Evolutionary conservation across 2,329 filamentous ascomycete genomes (phyloP).

Genomic region (Aspergillus glaucus): DNA sequence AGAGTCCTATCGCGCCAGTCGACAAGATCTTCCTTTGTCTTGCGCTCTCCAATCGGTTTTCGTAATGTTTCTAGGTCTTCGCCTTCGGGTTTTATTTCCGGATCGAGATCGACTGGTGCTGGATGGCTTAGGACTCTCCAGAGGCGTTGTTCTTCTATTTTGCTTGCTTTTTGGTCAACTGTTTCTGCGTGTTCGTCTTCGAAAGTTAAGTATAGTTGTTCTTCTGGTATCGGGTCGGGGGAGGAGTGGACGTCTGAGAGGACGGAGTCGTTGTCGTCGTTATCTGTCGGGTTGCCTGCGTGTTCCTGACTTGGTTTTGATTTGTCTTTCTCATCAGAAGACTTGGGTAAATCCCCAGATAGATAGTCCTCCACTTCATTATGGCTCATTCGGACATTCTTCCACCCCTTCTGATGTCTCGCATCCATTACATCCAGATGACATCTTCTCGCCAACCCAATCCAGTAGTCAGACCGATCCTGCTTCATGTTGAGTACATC

Average conservation of each 20-base stretch:
- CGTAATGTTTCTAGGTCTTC: slow-evolving; percentile 4
- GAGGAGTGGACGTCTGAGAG: neutral
- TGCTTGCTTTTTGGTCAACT: slow-evolving; percentile 42
- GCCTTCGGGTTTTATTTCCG: slow-evolving; percentile 18
- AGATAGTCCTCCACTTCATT: slow-evolving; percentile 40
- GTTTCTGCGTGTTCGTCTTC: slow-evolving; percentile 43
- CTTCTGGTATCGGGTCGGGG: slow-evolving; percentile 1
- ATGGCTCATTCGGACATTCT: slow-evolving; percentile 27
- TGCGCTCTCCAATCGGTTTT: slow-evolving; percentile 24
- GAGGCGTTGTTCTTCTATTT: slow-evolving; percentile 41
- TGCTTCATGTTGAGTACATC: slow-evolving; percentile 48
- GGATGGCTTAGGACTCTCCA: slow-evolving; percentile 36
- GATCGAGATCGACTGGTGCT: slow-evolving; percentile 9
- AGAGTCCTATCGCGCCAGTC: slow-evolving; percentile 45
- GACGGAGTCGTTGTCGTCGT: slow-evolving; percentile 7
- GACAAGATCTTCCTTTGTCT: slow-evolving; percentile 29
- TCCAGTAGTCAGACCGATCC: slow-evolving; percentile 47
- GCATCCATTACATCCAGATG: slow-evolving; percentile 45
- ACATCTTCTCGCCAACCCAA: slow-evolving; percentile 46
- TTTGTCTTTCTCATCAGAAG: slow-evolving; percentile 1
- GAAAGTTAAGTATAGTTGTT: slow-evolving; percentile 17
- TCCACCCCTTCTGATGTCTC: slow-evolving; percentile 24
- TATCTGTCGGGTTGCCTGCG: slow-evolving; percentile 1
- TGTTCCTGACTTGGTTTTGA: slow-evolving; percentile 2
- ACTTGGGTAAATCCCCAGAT: slow-evolving; percentile 10